A percentile compares a stretch with the other conserved stretches of the same genome.
Conservation (phyloP, 805 yeast species). For the Clavispora carvajalis region DNA sequence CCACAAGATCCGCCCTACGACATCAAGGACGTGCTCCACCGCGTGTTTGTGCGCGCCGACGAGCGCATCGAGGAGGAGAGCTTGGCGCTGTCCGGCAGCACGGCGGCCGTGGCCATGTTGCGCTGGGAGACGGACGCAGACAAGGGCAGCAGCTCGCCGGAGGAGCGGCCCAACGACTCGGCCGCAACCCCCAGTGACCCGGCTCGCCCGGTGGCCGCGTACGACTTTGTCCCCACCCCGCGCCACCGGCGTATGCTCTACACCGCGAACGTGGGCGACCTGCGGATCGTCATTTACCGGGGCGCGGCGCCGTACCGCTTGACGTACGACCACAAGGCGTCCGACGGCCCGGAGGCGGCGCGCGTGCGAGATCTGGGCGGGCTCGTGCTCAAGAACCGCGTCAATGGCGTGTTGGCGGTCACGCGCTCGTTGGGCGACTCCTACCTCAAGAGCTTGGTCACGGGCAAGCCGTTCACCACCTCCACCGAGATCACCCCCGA, state of each 20-base stretch:
- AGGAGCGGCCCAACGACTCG: too few species aligned
- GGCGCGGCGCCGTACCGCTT: slow-evolving; percentile 71
- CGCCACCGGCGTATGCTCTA: slow-evolving; percentile 70
- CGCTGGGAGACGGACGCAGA: slow-evolving; percentile 74
- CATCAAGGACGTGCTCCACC: slow-evolving; percentile 61
- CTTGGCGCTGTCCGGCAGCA: slow-evolving; percentile 79
- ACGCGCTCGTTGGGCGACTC: slow-evolving; percentile 90
- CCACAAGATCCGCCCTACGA: slow-evolving; percentile 29
- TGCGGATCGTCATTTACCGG: slow-evolving; percentile 75
- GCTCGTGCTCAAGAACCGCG: slow-evolving; percentile 80
- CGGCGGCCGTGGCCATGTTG: slow-evolving; percentile 90
- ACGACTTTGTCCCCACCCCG: slow-evolving; percentile 44
- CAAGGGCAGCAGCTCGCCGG: too few species aligned
- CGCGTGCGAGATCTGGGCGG: slow-evolving; percentile 82
- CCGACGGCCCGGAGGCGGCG: slow-evolving; percentile 69
- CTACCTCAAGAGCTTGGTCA: slow-evolving; percentile 84
- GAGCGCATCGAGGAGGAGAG: slow-evolving; percentile 52
- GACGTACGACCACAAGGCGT: slow-evolving; percentile 91
- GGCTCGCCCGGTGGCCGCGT: too few species aligned
- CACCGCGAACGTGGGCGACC: slow-evolving; percentile 94
- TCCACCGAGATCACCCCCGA: slow-evolving; percentile 62
- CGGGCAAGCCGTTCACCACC: slow-evolving; percentile 90
- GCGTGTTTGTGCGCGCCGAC: slow-evolving; percentile 75
- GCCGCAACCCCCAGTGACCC: too few species aligned
- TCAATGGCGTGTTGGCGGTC: slow-evolving; percentile 92